phyloP scores from a whole-genome alignment of 1,139 yeast species.

The Yamadazyma diddensiae region DNA sequence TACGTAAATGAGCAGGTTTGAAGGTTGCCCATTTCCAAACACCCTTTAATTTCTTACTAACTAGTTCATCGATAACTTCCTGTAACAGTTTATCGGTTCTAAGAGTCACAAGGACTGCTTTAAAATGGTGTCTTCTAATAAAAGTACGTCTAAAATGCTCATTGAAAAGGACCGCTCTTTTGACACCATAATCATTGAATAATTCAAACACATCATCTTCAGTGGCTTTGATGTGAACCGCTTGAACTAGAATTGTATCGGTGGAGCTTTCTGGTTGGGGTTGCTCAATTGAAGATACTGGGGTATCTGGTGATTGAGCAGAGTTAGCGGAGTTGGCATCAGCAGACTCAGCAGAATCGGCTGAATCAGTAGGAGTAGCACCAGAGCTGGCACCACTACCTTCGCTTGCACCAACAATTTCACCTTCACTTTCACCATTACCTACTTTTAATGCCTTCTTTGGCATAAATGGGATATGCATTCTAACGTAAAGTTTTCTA shows the following conservation, averaged over 20 bases:
- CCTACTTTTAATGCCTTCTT: constrained; percentile 3
- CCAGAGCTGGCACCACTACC: constrained; percentile 1
- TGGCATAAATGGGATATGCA: constrained; percentile 41
- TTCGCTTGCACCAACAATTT: constrained; percentile 5
- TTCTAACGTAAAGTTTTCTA: constrained; percentile 34
- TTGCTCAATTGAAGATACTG: background rate
- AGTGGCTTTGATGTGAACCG: constrained; percentile 16
- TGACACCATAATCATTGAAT: constrained; percentile 45
- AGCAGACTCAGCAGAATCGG: constrained; percentile 2
- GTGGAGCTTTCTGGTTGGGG: background rate
- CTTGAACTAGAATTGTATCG: constrained; percentile 1
- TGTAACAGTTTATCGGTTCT: constrained; percentile 40
- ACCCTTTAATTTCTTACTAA: constrained; percentile 23
- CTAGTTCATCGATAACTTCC: constrained; percentile 41
- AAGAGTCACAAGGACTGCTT: constrained; percentile 52
- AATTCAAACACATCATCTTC: constrained; percentile 42
- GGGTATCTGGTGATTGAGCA: background rate
- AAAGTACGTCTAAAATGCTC: constrained; percentile 3
- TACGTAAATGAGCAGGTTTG: constrained; percentile 38
- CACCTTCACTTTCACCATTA: background rate
- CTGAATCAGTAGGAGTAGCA: constrained; percentile 2
- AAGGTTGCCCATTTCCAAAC: constrained; percentile 21
- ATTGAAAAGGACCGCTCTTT: constrained; percentile 8
- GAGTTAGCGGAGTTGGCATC: background rate
- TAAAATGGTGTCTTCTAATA: constrained; percentile 25